phyloP scores from a whole-genome alignment of 2,329 filamentous ascomycete species.

The Apiospora aurea region DNA sequence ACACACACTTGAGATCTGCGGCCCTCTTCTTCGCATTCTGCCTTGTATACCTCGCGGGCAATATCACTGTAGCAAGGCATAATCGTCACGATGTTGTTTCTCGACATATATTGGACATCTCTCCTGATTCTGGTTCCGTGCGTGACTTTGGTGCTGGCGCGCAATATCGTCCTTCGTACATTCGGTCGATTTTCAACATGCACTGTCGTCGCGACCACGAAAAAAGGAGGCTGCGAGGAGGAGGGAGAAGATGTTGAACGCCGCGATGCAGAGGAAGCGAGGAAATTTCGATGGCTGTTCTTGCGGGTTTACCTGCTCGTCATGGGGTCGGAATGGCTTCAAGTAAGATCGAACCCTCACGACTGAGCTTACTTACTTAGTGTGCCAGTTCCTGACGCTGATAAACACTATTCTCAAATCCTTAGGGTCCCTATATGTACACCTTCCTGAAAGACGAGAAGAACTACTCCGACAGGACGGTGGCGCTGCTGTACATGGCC shows the following conservation, averaged over 20 bases:
- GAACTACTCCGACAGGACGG: conserved; percentile 37
- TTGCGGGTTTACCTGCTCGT: conserved; percentile 54
- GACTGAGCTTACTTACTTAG: background rate
- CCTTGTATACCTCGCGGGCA: background rate
- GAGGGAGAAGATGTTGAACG: background rate
- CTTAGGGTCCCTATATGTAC: conserved; percentile 41
- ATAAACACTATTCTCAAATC: background rate
- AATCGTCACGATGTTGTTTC: conserved; percentile 26
- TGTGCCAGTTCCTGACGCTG: no score
- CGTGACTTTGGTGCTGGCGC: conserved; percentile 32
- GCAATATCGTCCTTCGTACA: conserved; percentile 28
- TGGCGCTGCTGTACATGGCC: conserved; percentile 50
- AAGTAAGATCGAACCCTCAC: conserved; percentile 42
- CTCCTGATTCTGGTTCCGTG: conserved; percentile 34
- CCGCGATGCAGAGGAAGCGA: conserved; percentile 32
- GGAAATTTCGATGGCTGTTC: conserved; percentile 34
- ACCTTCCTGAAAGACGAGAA: conserved; percentile 42
- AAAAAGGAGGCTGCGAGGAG: background rate
- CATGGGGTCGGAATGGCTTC: conserved; percentile 60
- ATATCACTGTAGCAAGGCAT: background rate
- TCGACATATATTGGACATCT: conserved; percentile 38
- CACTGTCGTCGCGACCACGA: background rate
- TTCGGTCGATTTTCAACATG: conserved; percentile 23
- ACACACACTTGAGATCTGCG: background rate
- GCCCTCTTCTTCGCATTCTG: background rate